phyloP scores from a whole-genome alignment of 345 rosid genomes.

The Eucalyptus curtisii region DNA sequence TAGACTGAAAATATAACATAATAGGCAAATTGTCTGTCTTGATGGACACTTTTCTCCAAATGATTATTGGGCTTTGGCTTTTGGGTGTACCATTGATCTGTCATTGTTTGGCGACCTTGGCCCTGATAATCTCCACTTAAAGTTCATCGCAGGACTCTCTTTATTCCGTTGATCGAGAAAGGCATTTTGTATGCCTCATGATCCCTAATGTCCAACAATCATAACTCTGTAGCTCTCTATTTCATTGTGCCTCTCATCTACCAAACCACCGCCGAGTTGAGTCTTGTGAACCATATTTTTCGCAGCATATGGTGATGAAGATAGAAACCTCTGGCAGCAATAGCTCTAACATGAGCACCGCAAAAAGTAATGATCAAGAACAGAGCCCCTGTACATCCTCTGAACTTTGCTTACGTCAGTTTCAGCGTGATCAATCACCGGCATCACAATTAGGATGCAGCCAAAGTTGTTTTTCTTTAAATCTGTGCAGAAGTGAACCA shows the following conservation, averaged over 20 bases:
- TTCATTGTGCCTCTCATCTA: neutral
- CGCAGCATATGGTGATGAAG: neutral
- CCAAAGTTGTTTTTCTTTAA: neutral
- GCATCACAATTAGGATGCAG: neutral
- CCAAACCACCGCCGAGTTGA: neutral
- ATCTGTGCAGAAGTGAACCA: neutral
- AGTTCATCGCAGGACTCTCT: neutral
- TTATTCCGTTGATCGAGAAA: neutral
- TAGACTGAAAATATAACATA: neutral
- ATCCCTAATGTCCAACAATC: neutral
- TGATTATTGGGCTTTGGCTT: neutral
- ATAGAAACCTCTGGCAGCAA: neutral
- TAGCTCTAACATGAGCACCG: neutral
- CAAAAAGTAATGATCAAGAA: neutral
- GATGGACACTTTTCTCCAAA: neutral
- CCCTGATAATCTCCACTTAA: neutral
- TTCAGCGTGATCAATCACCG: neutral
- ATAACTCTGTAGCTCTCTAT: neutral
- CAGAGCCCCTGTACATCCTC: neutral
- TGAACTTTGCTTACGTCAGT: neutral
- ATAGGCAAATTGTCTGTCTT: neutral
- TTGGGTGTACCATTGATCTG: neutral
- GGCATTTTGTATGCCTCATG: neutral
- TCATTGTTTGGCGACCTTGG: neutral
- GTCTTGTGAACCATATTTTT: neutral